A percentile compares a stretch with the other conserved stretches of the same genome.
Conservation (phyloP, 257 asterid species). For the Ilex aquifolium region DNA sequence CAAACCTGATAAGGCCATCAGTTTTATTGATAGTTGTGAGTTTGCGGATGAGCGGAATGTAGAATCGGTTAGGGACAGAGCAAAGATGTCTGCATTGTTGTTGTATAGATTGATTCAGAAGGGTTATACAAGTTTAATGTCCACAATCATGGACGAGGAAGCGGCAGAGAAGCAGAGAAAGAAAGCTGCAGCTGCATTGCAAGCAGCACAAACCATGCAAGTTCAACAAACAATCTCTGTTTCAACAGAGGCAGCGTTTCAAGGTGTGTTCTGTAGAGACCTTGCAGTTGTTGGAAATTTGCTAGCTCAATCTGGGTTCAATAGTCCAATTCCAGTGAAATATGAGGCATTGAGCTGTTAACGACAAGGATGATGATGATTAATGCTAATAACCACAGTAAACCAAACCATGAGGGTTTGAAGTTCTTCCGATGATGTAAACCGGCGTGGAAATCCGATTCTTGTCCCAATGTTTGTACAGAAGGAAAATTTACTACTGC, state of each 20-base stretch:
- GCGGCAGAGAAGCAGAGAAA: conserved; percentile 58
- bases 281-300: conserved; percentile 65
- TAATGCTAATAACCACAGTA: not conserved
- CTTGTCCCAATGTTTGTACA: not conserved
- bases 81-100: conserved; percentile 65
- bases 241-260: conserved; percentile 35
- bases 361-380: not conserved
- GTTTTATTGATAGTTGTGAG: conserved; percentile 78
- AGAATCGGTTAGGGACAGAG: conserved; percentile 72
- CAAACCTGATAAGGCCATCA: conserved; percentile 77
- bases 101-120: conserved; percentile 89
- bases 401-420: not conserved
- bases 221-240: conserved; percentile 18
- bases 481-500: not conserved
- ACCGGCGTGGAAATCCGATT: too few species aligned
- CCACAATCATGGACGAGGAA: conserved; percentile 61
- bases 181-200: conserved; percentile 48
- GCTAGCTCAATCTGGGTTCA: conserved; percentile 68
- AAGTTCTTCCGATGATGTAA: not conserved
- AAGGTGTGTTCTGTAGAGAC: conserved; percentile 92
- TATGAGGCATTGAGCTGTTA: conserved; percentile 83
- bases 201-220: conserved; percentile 32
- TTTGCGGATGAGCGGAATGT: conserved; percentile 65
- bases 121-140: conserved; percentile 64
- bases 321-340: conserved; percentile 67